A percentile compares a stretch with the other conserved stretches of the same genome.
phyloP scores from a whole-genome alignment of 345 rosid species.

The Euphorbia lathyris region DNA sequence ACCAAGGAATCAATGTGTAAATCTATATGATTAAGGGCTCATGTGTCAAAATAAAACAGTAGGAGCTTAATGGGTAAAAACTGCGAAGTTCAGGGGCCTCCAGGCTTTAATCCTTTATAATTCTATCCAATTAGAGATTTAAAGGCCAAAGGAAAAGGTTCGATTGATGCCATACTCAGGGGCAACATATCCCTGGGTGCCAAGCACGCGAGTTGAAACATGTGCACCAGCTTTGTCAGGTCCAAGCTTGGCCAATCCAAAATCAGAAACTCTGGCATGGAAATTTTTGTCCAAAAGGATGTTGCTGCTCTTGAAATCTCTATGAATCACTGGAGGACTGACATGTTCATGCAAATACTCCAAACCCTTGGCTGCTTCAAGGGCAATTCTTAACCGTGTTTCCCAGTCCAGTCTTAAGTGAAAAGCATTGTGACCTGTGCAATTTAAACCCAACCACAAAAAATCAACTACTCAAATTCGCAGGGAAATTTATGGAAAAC shows the following conservation, averaged over 20 bases:
- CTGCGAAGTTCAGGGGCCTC: not conserved
- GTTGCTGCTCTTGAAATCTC: slow-evolving; percentile 31
- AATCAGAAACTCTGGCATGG: slow-evolving; percentile 30
- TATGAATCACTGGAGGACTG: slow-evolving; percentile 33
- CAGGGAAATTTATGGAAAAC: not conserved
- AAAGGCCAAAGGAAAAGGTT: not conserved
- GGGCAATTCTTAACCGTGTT: slow-evolving; percentile 31
- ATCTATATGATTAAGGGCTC: no score
- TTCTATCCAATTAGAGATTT: not conserved
- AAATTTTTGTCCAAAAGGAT: slow-evolving; percentile 29
- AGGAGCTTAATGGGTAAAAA: no score
- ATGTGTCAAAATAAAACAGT: no score
- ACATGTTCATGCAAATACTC: slow-evolving; percentile 35
- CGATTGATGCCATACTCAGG: slow-evolving; percentile 18
- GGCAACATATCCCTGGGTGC: slow-evolving; percentile 34
- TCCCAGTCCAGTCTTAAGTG: slow-evolving; percentile 26
- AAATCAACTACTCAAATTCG: not conserved
- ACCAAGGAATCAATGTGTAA: no score
- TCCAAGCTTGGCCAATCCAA: slow-evolving; percentile 35
- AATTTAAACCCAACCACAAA: not conserved
- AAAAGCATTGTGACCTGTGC: slow-evolving; percentile 53
- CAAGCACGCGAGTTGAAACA: slow-evolving; percentile 31
- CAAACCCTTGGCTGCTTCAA: slow-evolving; percentile 33
- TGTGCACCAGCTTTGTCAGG: slow-evolving; percentile 30
- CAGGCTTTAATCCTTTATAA: not conserved